Base-by-base conservation (phyloP, 345 rosid species). In the Xanthoceras sorbifolium region DNA sequence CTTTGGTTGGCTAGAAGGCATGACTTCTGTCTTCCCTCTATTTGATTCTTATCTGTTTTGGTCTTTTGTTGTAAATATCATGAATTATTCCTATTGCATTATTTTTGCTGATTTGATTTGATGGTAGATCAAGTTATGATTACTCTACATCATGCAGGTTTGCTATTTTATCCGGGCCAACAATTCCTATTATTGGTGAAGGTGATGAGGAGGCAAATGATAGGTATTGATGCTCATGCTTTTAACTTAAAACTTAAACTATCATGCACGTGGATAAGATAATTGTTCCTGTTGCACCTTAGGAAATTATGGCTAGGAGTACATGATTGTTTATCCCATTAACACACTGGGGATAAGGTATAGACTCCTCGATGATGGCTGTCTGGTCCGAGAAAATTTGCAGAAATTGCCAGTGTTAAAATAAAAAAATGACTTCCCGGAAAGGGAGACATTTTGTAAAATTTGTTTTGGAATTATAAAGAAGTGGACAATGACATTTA, bases 1-100 rank as follows among this genome's bases (percentile, higher is more conserved):
- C 97, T 96, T 76, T 96, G 97, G 97, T 91, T 96, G 76, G 95
- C 99, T 77, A 91, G 99, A 86, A 90, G 98, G 99, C 85, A 89
- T 59, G 84, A 38, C 29, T 48, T 71, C n/a, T 48, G 60, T 70
- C 64, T 64, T 75, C 75, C 46, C 8, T 32, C 29, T n/a, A 20
- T 46, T 57, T 71, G 62, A 64, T 63, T 72, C 4, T 38, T 23
- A n/a, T 34, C 18, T 78, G 20, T 52, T 60, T 68, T 76, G 74
- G 18, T 76, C 18, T 59, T 60, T 62, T 31, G 4, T 22, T 73
- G 48, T 73, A 29, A 72, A 50, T 25, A 54, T 38, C 59, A 22
- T 55, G n/a, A 57, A 25, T 59, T 81, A 66, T 79, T 80, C 50
- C 44, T 69, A 52, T 44, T 54, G 26, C 71, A 22, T 61, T 64